Evolutionary conservation across 306 rosid species (phyloP).

Genomic region (Benincasa hispida): DNA sequence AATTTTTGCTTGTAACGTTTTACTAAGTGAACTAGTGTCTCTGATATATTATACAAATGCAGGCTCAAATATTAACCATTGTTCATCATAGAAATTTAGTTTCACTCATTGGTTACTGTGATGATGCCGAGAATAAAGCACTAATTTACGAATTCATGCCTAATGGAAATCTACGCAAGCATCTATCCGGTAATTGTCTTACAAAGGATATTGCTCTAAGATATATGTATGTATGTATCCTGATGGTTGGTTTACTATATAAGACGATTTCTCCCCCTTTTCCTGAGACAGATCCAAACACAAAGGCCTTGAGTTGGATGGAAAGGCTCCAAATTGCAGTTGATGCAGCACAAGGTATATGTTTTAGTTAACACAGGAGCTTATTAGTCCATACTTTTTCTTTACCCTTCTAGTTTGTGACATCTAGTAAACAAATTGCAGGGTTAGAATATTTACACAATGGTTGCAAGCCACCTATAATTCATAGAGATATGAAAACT

Average conservation of each 20-base stretch:
- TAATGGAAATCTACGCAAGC: constrained; percentile 11
- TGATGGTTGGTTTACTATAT: background rate
- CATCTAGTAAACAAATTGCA: background rate
- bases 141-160: constrained; percentile 14
- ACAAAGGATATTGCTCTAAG: background rate
- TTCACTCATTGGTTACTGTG: constrained; percentile 15
- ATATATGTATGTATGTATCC: background rate
- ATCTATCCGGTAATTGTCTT: background rate
- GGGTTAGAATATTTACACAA: constrained; percentile 19
- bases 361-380: background rate
- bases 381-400: background rate
- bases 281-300: background rate
- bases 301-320: constrained; percentile 12
- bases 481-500: constrained; percentile 16
- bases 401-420: background rate
- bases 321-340: constrained; percentile 16
- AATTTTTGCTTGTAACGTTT: background rate
- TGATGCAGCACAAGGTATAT: constrained; percentile 14
- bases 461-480: constrained; percentile 15
- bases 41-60: background rate
- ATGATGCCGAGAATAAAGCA: constrained; percentile 9
- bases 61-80: constrained; percentile 12
- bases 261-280: background rate
- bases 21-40: background rate
- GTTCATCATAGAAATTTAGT: constrained; percentile 19